phyloP scores from a whole-genome alignment of 495 filamentous ascomycete genomes.

The Astrothelium macrocarpum region DNA sequence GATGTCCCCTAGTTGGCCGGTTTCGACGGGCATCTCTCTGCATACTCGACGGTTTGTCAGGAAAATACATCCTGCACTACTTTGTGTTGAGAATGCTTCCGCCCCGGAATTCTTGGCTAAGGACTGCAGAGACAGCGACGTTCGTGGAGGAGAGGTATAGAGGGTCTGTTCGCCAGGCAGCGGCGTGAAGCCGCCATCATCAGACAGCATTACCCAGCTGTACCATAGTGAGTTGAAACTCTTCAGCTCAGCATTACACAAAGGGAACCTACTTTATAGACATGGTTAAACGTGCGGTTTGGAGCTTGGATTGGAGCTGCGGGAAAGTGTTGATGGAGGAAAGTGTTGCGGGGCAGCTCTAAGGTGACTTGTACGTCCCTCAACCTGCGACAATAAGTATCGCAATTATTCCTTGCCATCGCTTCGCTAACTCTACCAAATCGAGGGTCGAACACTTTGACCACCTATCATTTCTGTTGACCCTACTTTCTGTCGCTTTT shows the following conservation, averaged over 20 bases:
- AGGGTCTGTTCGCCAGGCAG: slow-evolving; percentile 60
- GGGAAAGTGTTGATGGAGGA: too few relatives aligned
- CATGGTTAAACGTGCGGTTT: background rate
- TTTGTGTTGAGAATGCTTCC: slow-evolving; percentile 47
- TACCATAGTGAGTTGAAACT: slow-evolving; percentile 29
- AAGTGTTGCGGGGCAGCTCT: too few relatives aligned
- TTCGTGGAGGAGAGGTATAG: slow-evolving; percentile 64
- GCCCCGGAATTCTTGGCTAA: slow-evolving; percentile 47
- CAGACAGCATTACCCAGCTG: slow-evolving; percentile 74
- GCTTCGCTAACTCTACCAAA: too few relatives aligned
- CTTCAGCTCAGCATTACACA: slow-evolving; percentile 13
- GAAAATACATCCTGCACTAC: slow-evolving; percentile 54
- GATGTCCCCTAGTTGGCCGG: too few relatives aligned
- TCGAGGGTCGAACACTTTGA: too few relatives aligned
- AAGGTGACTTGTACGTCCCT: too few relatives aligned
- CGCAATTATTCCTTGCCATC: too few relatives aligned
- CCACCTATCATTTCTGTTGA: too few relatives aligned
- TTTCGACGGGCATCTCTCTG: too few relatives aligned
- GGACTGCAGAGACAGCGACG: slow-evolving; percentile 53
- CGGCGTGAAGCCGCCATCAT: slow-evolving; percentile 53
- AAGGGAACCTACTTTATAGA: slow-evolving; percentile 17
- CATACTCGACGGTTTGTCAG: slow-evolving; percentile 90
- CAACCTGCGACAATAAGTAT: too few relatives aligned
- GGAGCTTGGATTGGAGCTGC: too few relatives aligned
- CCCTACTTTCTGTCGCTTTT: too few relatives aligned